Percentiles rank a stretch among this genome's conserved stretches.
Conservation (phyloP, 176 grass and related monocot genomes). For the Hyparrhenia diplandra region DNA sequence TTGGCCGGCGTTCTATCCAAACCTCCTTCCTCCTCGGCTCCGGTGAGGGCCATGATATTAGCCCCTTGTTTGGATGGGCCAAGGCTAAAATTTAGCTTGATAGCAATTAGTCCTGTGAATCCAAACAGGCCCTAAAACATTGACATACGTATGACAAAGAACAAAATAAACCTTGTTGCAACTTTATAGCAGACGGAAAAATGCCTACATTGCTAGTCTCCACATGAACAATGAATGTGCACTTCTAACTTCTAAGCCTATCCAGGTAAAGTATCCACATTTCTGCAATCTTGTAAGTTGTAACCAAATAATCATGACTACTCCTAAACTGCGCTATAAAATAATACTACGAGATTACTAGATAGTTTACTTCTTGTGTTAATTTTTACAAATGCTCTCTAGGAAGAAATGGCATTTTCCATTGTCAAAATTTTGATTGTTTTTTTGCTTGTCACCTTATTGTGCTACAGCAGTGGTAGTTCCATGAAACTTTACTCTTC, state of each 20-base stretch:
- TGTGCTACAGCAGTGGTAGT: neutral
- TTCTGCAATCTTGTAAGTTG: neutral
- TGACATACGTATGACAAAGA: neutral
- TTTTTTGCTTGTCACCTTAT: neutral
- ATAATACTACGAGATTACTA: neutral
- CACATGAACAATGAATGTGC: neutral
- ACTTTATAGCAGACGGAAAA: neutral
- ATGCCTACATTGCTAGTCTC: neutral
- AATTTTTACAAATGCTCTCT: neutral
- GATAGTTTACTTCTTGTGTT: neutral
- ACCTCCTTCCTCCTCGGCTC: too few species aligned
- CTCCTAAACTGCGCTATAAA: neutral
- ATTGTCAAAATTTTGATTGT: neutral
- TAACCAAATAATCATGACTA: neutral
- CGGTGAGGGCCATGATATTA: too few species aligned
- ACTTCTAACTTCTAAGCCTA: neutral
- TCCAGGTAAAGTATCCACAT: slow-evolving; percentile 14
- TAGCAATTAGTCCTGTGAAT: neutral
- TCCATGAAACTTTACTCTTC: slow-evolving; percentile 14
- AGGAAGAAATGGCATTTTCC: neutral
- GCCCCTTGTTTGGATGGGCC: neutral
- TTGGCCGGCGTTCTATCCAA: too few species aligned
- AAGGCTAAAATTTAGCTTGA: neutral
- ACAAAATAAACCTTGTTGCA: neutral
- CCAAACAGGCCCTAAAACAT: neutral